Base-by-base conservation (phyloP, 2,329 filamentous ascomycete species). In the Alternaria sp. region DNA sequence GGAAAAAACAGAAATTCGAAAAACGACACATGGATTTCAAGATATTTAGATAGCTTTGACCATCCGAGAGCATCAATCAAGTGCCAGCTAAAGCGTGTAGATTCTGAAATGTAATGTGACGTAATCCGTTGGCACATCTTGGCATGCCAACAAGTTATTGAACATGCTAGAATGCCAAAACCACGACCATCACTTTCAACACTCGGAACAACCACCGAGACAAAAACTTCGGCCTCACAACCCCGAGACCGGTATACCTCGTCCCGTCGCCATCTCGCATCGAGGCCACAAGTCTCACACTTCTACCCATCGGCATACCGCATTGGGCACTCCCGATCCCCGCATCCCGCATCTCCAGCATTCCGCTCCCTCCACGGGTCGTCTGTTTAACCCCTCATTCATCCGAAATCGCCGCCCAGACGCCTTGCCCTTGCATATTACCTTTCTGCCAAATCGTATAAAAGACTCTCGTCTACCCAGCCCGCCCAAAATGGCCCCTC, bases 291-390 rank as follows among this genome's bases (percentile, higher is more conserved):
- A 14, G 32, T 4, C 32, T 36, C 14, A 20, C 44, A 55, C 8
- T 43, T 41, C 5, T 14, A 46, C 64, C 67, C 66, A 65, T 66
- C 70, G 72, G 72, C 28, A 68, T 73, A 71, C 70, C 71, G 51
- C 68, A 73, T 65, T 22, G 38, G 66, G 71, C 51, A 57, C 18
- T 39, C 20, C 58, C 54, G 59, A 14, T 57, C 54, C 59, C 71
- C 70, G 64, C 62, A 64, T 65, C 66, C 68, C 28, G 22, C 51
- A 11, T 18, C 34, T 26, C 28, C 22, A 42, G 36, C 51, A 11
- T 38, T 30, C 22, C 51, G 14, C 38, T 56, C 61, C 62, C 59
- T 54, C 61, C 22, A 44, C 49, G 53, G 46, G 18, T 20, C 53
- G 47, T 47, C 36, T 53, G 42, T 53, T 61, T 61, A 61, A 57